Evolutionary conservation across 441 rosid genomes (phyloP).

Genomic region (Pelargonium australe): DNA sequence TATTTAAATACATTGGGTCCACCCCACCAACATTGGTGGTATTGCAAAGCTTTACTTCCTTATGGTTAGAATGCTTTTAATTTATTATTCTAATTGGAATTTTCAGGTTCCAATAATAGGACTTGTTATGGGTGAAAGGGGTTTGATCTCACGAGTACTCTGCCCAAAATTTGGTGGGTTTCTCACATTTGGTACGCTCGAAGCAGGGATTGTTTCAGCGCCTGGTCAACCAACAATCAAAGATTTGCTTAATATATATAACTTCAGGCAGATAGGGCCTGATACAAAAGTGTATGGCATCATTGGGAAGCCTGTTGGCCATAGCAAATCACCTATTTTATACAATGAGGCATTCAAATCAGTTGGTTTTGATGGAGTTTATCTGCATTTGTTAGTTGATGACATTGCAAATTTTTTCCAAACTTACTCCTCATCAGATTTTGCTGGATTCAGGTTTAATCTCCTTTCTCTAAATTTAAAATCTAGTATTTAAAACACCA

Average conservation of each 20-base stretch:
- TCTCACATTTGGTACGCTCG: conserved; percentile 80
- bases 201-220: conserved; percentile 67
- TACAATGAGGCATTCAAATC: conserved; percentile 87
- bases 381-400: conserved; percentile 67
- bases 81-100: conserved; percentile 13
- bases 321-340: conserved; percentile 83
- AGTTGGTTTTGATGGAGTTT: conserved; percentile 65
- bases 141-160: conserved; percentile 79
- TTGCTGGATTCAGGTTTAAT: conserved; percentile 64
- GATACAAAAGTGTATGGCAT: conserved; percentile 85
- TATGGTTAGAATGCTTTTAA: conserved; percentile 5
- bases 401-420: conserved; percentile 45
- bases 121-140: conserved; percentile 85
- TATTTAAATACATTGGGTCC: background rate
- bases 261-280: conserved; percentile 65
- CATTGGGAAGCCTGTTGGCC: conserved; percentile 89
- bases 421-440: conserved; percentile 51
- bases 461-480: conserved; percentile 9
- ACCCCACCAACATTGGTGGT: background rate
- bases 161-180: conserved; percentile 85
- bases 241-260: conserved; percentile 71
- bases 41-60: background rate
- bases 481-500: background rate
- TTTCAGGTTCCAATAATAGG: conserved; percentile 79
- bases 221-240: conserved; percentile 86